phyloP scores from a whole-genome alignment of 768 basidiomycete genomes.

The Boletus coccyginus region DNA sequence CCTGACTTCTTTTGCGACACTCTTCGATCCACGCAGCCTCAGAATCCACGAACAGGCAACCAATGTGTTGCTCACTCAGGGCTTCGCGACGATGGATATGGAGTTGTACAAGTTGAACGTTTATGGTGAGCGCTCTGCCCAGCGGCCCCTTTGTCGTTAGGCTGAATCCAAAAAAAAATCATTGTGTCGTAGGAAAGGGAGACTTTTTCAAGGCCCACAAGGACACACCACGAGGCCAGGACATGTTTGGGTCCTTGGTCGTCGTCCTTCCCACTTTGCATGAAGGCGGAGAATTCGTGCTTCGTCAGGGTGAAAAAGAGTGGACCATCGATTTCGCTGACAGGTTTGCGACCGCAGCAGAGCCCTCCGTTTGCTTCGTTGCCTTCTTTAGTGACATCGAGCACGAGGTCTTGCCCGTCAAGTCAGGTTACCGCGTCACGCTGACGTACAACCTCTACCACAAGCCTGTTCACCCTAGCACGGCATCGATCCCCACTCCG shows the following conservation, averaged over 20 bases:
- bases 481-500: background rate
- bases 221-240: constrained; percentile 34
- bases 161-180: no score
- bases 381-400: constrained; percentile 45
- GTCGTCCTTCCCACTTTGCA: constrained; percentile 44
- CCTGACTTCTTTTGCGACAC: constrained; percentile 6
- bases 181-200: background rate
- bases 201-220: constrained; percentile 12
- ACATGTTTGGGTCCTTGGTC: constrained; percentile 22
- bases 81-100: background rate
- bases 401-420: constrained; percentile 44
- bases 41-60: background rate
- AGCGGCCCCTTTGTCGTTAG: no score
- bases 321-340: constrained; percentile 4
- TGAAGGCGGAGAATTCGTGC: constrained; percentile 12
- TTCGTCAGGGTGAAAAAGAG: background rate
- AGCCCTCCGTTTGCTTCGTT: constrained; percentile 33
- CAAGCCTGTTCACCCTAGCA: background rate
- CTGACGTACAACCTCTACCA: constrained; percentile 41
- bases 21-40: background rate
- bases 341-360: background rate
- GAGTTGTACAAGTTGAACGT: constrained; percentile 49
- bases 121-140: constrained; percentile 34
- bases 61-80: constrained; percentile 1
- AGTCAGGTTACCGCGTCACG: constrained; percentile 42